Evolutionary conservation across 495 filamentous ascomycete genomes (phyloP).

Genomic region (Neurospora sp.): DNA sequence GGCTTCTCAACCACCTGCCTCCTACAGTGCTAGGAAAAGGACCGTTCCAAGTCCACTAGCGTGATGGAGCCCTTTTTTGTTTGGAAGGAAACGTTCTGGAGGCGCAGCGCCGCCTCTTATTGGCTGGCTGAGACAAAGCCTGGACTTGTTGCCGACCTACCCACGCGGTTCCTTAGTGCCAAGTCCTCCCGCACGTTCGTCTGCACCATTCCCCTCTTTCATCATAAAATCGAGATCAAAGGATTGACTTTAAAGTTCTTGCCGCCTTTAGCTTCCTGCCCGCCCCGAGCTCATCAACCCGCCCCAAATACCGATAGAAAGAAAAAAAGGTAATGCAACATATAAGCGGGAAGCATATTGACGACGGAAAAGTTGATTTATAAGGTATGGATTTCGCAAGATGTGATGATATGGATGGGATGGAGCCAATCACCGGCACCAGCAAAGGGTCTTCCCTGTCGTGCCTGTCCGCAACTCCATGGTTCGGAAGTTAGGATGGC

Average conservation of each 20-base stretch:
- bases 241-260: background rate
- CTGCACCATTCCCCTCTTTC: background rate
- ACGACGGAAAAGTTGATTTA: background rate
- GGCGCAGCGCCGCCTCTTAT: slow-evolving; percentile 14
- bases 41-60: slow-evolving; percentile 11
- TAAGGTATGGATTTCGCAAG: background rate
- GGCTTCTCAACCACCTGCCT: background rate
- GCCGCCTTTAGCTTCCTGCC: background rate
- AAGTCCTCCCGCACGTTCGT: background rate
- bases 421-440: background rate
- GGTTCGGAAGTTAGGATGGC: background rate
- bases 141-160: background rate
- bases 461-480: background rate
- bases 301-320: background rate
- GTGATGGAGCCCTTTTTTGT: slow-evolving; percentile 9
- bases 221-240: background rate
- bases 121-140: slow-evolving; percentile 10
- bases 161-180: background rate
- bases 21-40: background rate
- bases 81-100: slow-evolving; percentile 19
- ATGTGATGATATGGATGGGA: background rate
- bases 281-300: background rate
- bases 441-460: background rate
- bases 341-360: background rate
- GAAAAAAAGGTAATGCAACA: too few species aligned